These are phyloP conservation scores for Penicillium vulpinum DNA, from an alignment of 2,329 filamentous ascomycete genomes.

Conservation along the genomic window DNA sequence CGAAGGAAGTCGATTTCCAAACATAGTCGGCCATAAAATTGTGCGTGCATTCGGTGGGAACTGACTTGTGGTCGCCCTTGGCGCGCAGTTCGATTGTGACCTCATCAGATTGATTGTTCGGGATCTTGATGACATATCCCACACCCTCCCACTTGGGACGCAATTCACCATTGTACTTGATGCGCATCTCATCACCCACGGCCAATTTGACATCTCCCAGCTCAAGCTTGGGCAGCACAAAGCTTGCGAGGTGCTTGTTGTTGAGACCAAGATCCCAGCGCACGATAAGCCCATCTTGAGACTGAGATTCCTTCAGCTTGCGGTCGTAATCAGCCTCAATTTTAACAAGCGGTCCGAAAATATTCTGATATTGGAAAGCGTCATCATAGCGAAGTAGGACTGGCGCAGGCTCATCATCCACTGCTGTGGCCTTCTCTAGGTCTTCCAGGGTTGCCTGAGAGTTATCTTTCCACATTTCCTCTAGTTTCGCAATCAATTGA, in stretches of 20 bases:
- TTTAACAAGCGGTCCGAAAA: constrained; percentile 96
- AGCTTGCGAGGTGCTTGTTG: constrained; percentile 95
- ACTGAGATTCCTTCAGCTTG: constrained; percentile 97
- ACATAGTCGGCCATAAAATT: constrained; percentile 99
- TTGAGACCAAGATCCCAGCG: constrained; percentile 95
- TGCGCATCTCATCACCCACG: constrained; percentile 96
- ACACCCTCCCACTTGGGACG: constrained; percentile 94
- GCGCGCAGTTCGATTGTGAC: constrained; percentile 93
- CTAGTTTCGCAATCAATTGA: constrained; percentile 91
- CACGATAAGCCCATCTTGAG: constrained; percentile 90
- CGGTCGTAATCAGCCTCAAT: constrained; percentile 99
- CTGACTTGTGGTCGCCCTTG: constrained; percentile 91
- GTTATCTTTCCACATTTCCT: constrained; percentile 99
- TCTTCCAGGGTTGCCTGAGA: constrained; percentile 83
- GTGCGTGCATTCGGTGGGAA: constrained; percentile 93
- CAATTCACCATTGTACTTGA: constrained; percentile 94
- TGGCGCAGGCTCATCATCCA: constrained; percentile 92
- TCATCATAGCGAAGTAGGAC: constrained; percentile 94
- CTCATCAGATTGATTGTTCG: constrained; percentile 98
- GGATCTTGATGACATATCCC: constrained; percentile 98
- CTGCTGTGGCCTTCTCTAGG: constrained; percentile 83
- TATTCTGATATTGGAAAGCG: constrained; percentile 97
- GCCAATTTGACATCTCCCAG: constrained; percentile 96
- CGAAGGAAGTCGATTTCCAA: constrained; percentile 98
- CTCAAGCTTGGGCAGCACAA: constrained; percentile 94